Evolutionary conservation across 805 yeast genomes (phyloP), one percentile per base, ranked within the genome.

Genomic region (Lipomyces mesembrius): DNA sequence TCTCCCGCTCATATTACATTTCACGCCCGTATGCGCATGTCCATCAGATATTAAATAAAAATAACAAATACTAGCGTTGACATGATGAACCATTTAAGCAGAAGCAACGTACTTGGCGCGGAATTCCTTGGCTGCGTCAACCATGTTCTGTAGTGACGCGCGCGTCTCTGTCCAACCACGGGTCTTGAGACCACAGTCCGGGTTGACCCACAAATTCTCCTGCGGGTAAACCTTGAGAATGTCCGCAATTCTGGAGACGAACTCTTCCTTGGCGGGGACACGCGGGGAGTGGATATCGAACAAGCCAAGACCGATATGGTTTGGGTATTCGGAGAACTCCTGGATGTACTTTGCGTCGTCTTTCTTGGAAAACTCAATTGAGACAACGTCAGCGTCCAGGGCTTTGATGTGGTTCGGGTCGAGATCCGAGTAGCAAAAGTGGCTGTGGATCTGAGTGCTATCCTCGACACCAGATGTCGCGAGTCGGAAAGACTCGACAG

Each of bases 391-490:
- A 76, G 99, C 99, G 83, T 95, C 99, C 80, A 95, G 87, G 75
- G 98, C 98, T 88, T 95, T 94, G 88, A 95, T 95, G 84, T 94
- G 98, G 88, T 91, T 91, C 80, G 98, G 98, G 87, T 95, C 98
- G 83, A 95, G 88, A 83, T 95, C 99, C 71, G 99, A 95, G 93
- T 95, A 95, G 86, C 99, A 95, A 96, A 95, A 95, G 85, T 95
- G 99, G 71, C 98, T 94, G 89, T 95, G 99, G 83, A 95, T 92
- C 86, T 95, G 99, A 76, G 99, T 95, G 74, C 86, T 81, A 87
- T 95, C 89, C 78, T 86, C 86, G 75, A 95, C 99, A 85, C 97
- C 98, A 73, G 98, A 93, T 75, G 98, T 95, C 78, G 99, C 97
- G 77, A 95, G 94, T 87, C 98, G 91, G 95, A 95, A 95, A 75